phyloP scores from a whole-genome alignment of 2,329 filamentous ascomycete genomes.

The Rhynchosporium secalis region DNA sequence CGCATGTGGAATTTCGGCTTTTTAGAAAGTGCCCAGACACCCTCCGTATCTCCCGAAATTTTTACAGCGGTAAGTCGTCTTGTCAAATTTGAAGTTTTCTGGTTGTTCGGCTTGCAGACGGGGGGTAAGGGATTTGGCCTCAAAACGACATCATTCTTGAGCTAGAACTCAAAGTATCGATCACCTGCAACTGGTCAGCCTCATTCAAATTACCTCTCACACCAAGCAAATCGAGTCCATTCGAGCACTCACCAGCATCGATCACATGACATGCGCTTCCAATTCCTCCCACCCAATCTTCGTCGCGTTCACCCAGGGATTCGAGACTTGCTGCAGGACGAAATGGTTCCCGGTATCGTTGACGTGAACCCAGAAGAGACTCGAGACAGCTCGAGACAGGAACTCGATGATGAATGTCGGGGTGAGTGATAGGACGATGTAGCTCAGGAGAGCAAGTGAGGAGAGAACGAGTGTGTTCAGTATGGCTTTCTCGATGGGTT shows the following conservation, averaged over 20 bases:
- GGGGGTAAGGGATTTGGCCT: too few relatives aligned
- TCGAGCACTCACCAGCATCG: background rate
- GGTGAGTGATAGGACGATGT: conserved; percentile 18
- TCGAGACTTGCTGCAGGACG: background rate
- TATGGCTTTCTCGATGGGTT: conserved; percentile 44
- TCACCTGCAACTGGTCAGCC: too few relatives aligned
- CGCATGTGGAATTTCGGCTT: too few relatives aligned
- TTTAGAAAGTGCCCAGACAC: too few relatives aligned
- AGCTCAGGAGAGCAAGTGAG: conserved; percentile 14
- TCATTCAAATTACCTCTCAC: background rate
- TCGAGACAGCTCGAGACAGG: conserved; percentile 4
- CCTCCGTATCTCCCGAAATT: too few relatives aligned
- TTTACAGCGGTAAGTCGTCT: too few relatives aligned
- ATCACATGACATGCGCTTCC: background rate
- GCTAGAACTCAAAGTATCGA: too few relatives aligned
- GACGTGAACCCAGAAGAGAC: conserved; percentile 18
- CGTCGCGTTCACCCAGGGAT: conserved; percentile 2
- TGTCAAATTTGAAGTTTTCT: too few relatives aligned
- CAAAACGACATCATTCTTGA: too few relatives aligned
- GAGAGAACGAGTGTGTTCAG: conserved; percentile 44
- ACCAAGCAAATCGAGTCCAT: background rate
- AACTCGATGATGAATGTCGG: conserved; percentile 8
- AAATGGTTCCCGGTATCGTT: conserved; percentile 12
- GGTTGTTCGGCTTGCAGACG: too few relatives aligned
- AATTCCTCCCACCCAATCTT: conserved; percentile 3